phyloP scores from a whole-genome alignment of 2,329 filamentous ascomycete genomes.

The Aspergillus sp. region DNA sequence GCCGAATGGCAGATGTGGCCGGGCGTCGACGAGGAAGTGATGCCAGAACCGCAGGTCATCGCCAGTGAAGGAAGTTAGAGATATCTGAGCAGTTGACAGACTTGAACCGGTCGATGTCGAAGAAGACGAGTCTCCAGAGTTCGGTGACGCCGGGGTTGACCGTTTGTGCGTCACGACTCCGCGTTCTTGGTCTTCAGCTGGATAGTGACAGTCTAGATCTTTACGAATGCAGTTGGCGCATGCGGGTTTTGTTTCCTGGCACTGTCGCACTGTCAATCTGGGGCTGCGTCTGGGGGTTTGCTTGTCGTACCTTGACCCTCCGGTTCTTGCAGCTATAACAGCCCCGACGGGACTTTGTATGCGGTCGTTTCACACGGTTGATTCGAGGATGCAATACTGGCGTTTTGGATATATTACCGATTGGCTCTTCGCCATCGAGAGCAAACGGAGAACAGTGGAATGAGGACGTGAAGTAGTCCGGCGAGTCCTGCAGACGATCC shows the following conservation, averaged over 20 bases:
- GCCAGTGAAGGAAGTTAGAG: constrained; percentile 1
- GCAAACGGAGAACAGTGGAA: not conserved
- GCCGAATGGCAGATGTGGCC: constrained; percentile 9
- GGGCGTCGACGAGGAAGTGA: constrained; percentile 10
- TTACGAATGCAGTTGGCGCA: constrained; percentile 39
- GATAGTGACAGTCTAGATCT: constrained; percentile 34
- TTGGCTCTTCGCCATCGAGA: not conserved
- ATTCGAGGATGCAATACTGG: not conserved
- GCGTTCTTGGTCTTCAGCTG: constrained; percentile 15
- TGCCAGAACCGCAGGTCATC: constrained; percentile 13
- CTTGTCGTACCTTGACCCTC: constrained; percentile 47
- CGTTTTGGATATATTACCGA: not conserved
- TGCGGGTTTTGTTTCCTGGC: constrained; percentile 39
- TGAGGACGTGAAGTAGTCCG: not conserved
- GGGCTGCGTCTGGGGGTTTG: too few species aligned
- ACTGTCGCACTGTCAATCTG: constrained; percentile 17
- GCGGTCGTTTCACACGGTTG: constrained; percentile 19
- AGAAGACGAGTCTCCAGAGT: not conserved
- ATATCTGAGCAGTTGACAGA: not conserved
- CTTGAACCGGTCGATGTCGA: not conserved
- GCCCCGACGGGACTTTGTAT: constrained; percentile 43
- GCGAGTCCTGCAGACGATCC: not conserved
- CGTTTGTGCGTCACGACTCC: not conserved
- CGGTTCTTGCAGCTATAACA: constrained; percentile 43
- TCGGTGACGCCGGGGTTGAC: not conserved